Evolutionary conservation across 306 rosid genomes (phyloP).

Genomic region (Begonia masoniana): DNA sequence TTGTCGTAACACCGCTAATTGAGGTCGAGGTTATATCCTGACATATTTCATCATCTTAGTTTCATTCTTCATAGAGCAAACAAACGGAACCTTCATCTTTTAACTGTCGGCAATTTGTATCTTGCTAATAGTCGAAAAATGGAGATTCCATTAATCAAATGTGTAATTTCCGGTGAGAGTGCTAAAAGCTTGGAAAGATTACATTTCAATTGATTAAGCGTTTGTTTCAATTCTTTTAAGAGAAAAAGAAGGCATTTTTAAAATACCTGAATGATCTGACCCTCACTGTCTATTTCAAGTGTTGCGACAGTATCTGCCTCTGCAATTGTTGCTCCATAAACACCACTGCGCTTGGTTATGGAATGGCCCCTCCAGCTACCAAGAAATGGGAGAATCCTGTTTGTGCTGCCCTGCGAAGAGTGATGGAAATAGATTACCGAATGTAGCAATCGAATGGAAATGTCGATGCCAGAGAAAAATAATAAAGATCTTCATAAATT

Average conservation of each 20-base stretch:
- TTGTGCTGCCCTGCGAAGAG: constrained; percentile 18
- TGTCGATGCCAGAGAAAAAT: too few species aligned
- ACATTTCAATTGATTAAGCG: too few species aligned
- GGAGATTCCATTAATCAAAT: too few species aligned
- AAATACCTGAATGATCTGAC: constrained; percentile 74
- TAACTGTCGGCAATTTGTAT: too few species aligned
- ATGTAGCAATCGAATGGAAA: too few species aligned
- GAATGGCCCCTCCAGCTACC: constrained; percentile 92
- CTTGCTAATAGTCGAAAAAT: too few species aligned
- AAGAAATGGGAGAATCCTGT: constrained; percentile 63
- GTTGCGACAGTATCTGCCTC: constrained; percentile 53
- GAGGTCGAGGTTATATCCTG: constrained; percentile 66
- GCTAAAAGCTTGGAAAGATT: too few species aligned
- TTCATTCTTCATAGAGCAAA: too few species aligned
- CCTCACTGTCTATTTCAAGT: constrained; percentile 50
- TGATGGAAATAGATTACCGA: neutral
- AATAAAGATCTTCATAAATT: too few species aligned
- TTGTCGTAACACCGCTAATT: constrained; percentile 35
- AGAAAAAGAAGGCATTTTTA: neutral
- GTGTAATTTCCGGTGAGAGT: too few species aligned
- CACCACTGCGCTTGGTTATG: constrained; percentile 82
- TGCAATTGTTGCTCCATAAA: constrained; percentile 78
- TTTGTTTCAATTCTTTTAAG: neutral
- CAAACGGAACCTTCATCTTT: too few species aligned
- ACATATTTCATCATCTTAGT: neutral